Evolutionary conservation across 1,284 basidiomycete species (phyloP), one percentile per base, ranked within the genome.

Genomic region (Ganoderma boninense): DNA sequence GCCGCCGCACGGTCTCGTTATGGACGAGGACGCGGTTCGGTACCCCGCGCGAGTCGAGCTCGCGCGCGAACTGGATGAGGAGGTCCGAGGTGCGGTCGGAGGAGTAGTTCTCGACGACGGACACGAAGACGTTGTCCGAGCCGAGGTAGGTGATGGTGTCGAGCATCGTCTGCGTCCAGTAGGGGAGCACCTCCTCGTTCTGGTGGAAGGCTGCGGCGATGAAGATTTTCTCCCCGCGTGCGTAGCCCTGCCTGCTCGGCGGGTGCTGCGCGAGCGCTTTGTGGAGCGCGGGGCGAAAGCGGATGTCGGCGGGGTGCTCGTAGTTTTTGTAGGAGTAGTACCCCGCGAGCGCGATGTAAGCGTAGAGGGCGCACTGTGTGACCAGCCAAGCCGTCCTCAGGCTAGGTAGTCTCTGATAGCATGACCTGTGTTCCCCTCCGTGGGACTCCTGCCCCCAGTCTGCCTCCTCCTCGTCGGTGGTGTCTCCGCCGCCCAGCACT

Each of bases 41-140:
- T 20, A 86, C 79, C 49, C 77, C 75, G 40, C 79, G 70, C 8
- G 64, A 54, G 7, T 76, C 74, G 14, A 89, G 79, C 20, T 78
- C 75, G 0, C 52, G 64, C 35, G 82, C 79, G 59, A 87, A 80
- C 4, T 77, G 74, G 59, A 77, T 72, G 1, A 89, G 82, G 62
- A 86, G 78, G 5, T 77, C 71, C 10, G 84, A 81, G 1, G 86
- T 85, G 1, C 72, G 71, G 74, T 90, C 89, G 43, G 69, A 61
- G 43, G 86, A 87, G 73, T 87, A 82, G 65, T 85, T 87, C 77
- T 90, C 89, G 74, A 89, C 83, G 65, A 90, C 80, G n/a, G 87
- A 89, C 6, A 90, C 81, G 72, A 84, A 90, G 20, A 86, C 84
- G 63, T 88, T 87, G 60, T 84, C 80, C 3, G 79, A 71, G 11